A percentile compares a stretch with the other conserved stretches of the same genome.
Conservation (phyloP, 345 rosid species). For the Arabidopsis arenosa region DNA sequence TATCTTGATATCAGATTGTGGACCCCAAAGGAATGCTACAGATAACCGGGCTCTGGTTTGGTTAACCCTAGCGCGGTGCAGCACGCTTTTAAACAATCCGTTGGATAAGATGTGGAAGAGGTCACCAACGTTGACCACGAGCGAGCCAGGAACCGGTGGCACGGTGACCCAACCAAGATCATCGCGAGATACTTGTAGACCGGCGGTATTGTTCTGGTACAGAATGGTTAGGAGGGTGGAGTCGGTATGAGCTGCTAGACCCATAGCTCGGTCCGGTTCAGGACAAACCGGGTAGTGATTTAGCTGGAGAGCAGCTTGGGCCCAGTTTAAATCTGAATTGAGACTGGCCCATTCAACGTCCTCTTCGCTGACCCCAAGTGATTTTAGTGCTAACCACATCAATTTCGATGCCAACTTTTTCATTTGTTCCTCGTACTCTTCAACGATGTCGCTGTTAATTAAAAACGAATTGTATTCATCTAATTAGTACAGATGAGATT, state of each 20-base stretch:
- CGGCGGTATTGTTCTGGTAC: conserved; percentile 57
- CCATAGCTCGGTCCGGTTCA: conserved; percentile 69
- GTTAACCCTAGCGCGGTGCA: conserved; percentile 74
- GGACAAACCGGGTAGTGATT: conserved; percentile 90
- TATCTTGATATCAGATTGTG: conserved; percentile 52
- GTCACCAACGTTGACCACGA: conserved; percentile 88
- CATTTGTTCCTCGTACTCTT: conserved; percentile 74
- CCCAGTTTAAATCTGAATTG: conserved; percentile 35
- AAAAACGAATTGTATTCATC: conserved; percentile 20
- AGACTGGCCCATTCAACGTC: conserved; percentile 49
- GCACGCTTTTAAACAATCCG: conserved; percentile 55
- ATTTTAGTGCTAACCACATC: conserved; percentile 53
- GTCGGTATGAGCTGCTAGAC: conserved; percentile 94
- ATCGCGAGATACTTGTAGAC: conserved; percentile 66
- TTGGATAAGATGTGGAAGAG: conserved; percentile 76
- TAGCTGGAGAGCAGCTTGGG: conserved; percentile 62
- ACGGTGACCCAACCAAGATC: conserved; percentile 74
- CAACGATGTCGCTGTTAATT: conserved; percentile 58
- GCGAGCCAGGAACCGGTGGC: conserved; percentile 56
- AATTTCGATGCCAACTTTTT: conserved; percentile 59
- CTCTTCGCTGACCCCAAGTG: conserved; percentile 48
- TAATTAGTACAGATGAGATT: conserved; percentile 11
- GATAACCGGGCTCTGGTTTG: conserved; percentile 63
- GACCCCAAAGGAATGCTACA: conserved; percentile 63
- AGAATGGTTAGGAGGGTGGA: conserved; percentile 72